These are phyloP conservation scores for Claviceps cyperi DNA, from an alignment of 2,329 filamentous ascomycete genomes.

Conservation along the genomic window DNA sequence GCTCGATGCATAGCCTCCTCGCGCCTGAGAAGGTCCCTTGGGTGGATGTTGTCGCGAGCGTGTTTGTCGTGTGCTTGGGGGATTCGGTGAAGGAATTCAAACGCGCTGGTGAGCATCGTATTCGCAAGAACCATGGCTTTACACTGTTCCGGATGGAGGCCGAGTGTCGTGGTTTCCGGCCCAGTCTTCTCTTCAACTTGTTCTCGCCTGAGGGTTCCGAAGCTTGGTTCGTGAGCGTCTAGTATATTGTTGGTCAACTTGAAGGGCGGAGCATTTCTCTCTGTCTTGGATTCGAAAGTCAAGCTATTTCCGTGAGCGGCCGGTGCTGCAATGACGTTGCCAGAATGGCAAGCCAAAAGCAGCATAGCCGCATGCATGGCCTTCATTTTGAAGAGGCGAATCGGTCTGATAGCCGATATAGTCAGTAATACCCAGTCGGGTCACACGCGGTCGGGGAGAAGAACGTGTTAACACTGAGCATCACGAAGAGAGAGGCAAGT, in stretches of 20 bases:
- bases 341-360: slow-evolving; percentile 1
- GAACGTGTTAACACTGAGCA: neutral
- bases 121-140: neutral
- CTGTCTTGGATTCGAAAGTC: neutral
- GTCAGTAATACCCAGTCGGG: too few relatives aligned
- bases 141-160: neutral
- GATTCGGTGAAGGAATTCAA: neutral
- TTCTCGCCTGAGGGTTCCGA: neutral
- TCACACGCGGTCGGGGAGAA: neutral
- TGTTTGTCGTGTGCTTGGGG: neutral
- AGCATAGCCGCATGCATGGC: neutral
- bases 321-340: slow-evolving; percentile 1
- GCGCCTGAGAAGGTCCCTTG: neutral
- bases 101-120: neutral
- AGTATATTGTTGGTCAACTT: neutral
- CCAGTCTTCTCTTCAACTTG: neutral
- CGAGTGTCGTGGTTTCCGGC: neutral
- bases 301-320: neutral
- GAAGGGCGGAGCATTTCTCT: neutral
- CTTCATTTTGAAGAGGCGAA: slow-evolving; percentile 1
- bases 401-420: neutral
- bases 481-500: neutral
- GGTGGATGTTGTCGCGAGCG: too few relatives aligned
- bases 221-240: neutral
- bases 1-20: neutral